Evolutionary conservation across 2,329 filamentous ascomycete genomes (phyloP), one percentile per base, ranked within the genome.

Genomic region (Fusarium pseudoanthophilum): DNA sequence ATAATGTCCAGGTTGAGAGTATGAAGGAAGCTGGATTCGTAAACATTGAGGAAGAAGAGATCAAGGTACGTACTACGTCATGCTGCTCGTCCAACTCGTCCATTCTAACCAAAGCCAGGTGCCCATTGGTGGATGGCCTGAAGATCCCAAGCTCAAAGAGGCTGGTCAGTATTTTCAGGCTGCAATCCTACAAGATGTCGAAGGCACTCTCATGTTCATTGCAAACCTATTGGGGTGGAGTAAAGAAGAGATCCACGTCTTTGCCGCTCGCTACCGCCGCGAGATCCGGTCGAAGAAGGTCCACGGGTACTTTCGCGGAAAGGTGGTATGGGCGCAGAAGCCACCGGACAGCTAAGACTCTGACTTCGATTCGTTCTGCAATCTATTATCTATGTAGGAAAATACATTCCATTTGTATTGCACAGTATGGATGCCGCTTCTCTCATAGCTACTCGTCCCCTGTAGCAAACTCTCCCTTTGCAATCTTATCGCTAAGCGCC

Each of bases 131-230:
- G 51, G 40, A 11, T 69, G 57, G 67, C 26, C 51, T 14, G 16
- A 36, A 3, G 67, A 69, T 39, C 52, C 28, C 0, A 49, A 49
- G 5, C 36, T 58, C 15, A 69, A 48, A 14, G 45, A 69, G 6
- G 64, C 67, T 4, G 64, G 67, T 7, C 52, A 58, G 2, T 69
- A 58, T 16, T 64, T 69, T n/a, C 67, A 69, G 16, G 64, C 58
- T 24, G 64, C 64, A 24, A 68, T 63, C 2, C 26, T 69, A 0
- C 52, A 68, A 7, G 64, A 69, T 7, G 26, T 68, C 0, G 58
- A 69, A 21, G 64, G 64, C 1, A 58, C 64, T 1, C 28, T 64
- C 5, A 59, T 32, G 40, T 69, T 69, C 6, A 69, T 69, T 1
- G 52, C 52, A 11, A 59, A 59, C 7, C 32, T 64, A 1, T 11